Percentiles rank a stretch among this genome's conserved stretches.
Evolutionary conservation across 495 filamentous ascomycete genomes (phyloP).

Genomic region (Penicillium alfredii): DNA sequence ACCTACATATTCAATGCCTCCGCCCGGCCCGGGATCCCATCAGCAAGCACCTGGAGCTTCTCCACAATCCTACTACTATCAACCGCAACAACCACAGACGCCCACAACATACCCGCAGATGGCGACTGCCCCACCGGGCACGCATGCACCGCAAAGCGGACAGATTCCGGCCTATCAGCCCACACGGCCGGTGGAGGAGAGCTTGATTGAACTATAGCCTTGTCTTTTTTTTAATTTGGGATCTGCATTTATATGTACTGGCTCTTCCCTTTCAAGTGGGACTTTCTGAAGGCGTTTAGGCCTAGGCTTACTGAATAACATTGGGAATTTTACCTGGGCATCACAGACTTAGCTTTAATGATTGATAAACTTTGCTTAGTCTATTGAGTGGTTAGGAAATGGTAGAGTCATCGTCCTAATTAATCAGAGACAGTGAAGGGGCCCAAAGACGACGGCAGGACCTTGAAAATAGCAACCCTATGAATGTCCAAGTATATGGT

Average conservation of each 20-base stretch:
- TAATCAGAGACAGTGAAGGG: no score
- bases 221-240: neutral
- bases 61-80: constrained; percentile 34
- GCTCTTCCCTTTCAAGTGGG: no score
- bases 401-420: no score
- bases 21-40: constrained; percentile 15
- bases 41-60: constrained; percentile 27
- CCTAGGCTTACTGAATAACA: no score
- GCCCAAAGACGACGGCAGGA: no score
- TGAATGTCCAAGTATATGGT: no score
- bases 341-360: no score
- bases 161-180: constrained; percentile 44
- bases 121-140: constrained; percentile 29
- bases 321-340: no score
- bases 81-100: constrained; percentile 44
- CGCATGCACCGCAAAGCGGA: constrained; percentile 65
- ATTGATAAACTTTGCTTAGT: no score
- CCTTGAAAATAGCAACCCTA: no score
- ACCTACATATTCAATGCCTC: constrained; percentile 29
- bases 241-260: constrained; percentile 1
- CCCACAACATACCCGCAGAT: constrained; percentile 35
- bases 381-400: no score
- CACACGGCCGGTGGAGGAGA: constrained; percentile 67
- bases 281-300: no score
- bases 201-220: constrained; percentile 69